Base-by-base conservation (phyloP, 352 stramenopile species). In the Phytophthora palmivora region DNA sequence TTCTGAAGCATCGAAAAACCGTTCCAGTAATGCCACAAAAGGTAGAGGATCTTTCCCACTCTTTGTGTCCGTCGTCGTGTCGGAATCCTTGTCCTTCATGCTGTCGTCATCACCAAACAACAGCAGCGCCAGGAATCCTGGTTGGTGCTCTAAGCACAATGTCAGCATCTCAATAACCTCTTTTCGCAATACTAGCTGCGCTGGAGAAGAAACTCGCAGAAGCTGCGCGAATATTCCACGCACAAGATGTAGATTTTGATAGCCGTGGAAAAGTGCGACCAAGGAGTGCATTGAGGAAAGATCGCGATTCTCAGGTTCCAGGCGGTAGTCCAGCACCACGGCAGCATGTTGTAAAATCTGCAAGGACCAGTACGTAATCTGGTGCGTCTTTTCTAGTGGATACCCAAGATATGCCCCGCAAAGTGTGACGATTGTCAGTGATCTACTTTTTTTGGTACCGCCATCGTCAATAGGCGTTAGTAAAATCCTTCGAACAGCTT, bases 1-100 rank as follows among this genome's bases (percentile, higher is more conserved):
- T 42, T 89, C 82, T 3, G 82, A 88, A n/a, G 70, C 52, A 33
- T 78, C 59, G 10, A 91, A 71, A 46, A 89, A 83, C 3, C 67
- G 71, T 38, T 84, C 74, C 15, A 91, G 34, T 28, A 89, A 55
- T 16, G 59, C 55, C 50, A 82, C 63, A 60, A 79, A 61, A 45
- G 59, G 54, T 49, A 82, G 19, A 0, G 55, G 50, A 12, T 74
- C 67, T 30, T n/a, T 45, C 21, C 63, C 46, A 26, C 38, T 16
- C 8, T 63, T 68, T n/a, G 62, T 32, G 6, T 75, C 58, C 5
- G 24, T 37, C 33, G 66, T 19, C 2, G 21, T 54, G 12, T 73
- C 48, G 18, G 41, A 37, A 33, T 72, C 19, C 8, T 49, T 37
- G 15, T 58, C n/a, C n/a, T n/a, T n/a, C n/a, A n/a, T n/a, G n/a